Percentiles rank a stretch among this genome's conserved stretches.
Conservation (phyloP, 495 filamentous ascomycete genomes). For the Parathielavia appendiculata region DNA sequence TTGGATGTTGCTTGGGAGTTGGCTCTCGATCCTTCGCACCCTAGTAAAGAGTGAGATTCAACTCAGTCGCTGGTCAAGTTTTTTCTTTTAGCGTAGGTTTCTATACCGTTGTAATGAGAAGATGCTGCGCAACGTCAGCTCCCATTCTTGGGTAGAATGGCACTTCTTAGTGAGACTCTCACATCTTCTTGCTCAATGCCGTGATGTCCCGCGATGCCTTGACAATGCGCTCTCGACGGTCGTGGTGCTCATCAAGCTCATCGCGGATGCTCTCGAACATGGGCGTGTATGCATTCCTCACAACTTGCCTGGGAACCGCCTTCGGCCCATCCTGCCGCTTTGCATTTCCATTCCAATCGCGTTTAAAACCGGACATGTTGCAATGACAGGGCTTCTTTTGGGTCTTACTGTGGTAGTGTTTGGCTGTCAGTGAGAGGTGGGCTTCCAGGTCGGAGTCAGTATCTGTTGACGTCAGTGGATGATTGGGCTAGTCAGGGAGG, state of each 20-base stretch:
- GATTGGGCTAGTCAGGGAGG: constrained; percentile 1
- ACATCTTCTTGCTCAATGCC: constrained; percentile 96
- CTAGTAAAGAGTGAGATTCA: constrained; percentile 16
- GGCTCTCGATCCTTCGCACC: constrained; percentile 56
- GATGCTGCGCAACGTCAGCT: constrained; percentile 53
- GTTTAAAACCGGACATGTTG: constrained; percentile 49
- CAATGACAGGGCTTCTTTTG: background rate
- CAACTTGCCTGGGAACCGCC: constrained; percentile 26
- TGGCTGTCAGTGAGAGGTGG: constrained; percentile 5
- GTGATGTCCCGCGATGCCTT: constrained; percentile 90
- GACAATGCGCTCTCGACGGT: constrained; percentile 81
- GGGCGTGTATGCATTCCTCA: constrained; percentile 52
- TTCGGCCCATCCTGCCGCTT: constrained; percentile 33
- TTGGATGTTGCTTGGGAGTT: constrained; percentile 59
- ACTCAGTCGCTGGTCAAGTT: background rate
- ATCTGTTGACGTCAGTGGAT: constrained; percentile 3
- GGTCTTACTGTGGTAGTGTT: background rate
- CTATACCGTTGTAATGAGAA: constrained; percentile 84
- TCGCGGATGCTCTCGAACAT: constrained; percentile 83
- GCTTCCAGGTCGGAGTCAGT: background rate
- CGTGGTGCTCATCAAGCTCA: constrained; percentile 91
- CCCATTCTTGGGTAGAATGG: background rate
- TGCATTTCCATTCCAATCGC: constrained; percentile 56
- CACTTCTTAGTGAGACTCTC: constrained; percentile 20
- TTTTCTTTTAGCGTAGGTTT: no score